Evolutionary conservation across 2,329 filamentous ascomycete genomes (phyloP), one percentile per base, ranked within the genome.

Genomic region (Phyllosticta capitalensis): DNA sequence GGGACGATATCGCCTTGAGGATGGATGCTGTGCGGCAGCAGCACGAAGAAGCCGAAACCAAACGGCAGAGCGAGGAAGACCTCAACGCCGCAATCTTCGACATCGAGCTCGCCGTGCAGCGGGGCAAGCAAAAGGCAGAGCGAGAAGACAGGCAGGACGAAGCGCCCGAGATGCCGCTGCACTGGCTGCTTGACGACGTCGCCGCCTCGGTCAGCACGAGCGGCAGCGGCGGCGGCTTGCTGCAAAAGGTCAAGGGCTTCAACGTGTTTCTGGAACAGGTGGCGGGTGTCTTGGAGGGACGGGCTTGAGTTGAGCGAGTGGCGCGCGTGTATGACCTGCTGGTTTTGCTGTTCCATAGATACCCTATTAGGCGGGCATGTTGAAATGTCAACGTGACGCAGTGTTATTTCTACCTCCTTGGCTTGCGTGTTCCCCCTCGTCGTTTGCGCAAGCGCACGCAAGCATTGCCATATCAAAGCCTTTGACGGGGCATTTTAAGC

Each of bases 1-100:
- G 79, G 59, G 76, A 81, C 61, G 73, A 75, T 21, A 66, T 82
- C 54, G 78, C 78, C 5, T 63, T 82, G 59, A 72, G 74, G 59
- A 78, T 76, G 65, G 81, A 83, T 64, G 74, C 75, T 19, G 72
- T 81, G 1, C 66, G 64, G 68, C 76, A 63, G 21, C 62, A 65
- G 7, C 70, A 68, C 52, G 63, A 68, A n/a, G 63, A 66, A 38
- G 48, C 50, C 7, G 60, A 24, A 63, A 68, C 52, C 68, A 67
- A 28, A 62, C 66, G 26, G 63, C 63, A 38, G 14, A 61, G 62
- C 3, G 65, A 63, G 19, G 67, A 68, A 45, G 61, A 65, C 19
- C 63, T 73, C 45, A 72, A 67, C 55, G 59, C 64, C 26, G 64
- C 65, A 52, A 63, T 74, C 64, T 72, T 67, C 21, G 71, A 71